Conservation (phyloP, 164 flowering plant genomes). For the Vitis labrusca region DNA sequence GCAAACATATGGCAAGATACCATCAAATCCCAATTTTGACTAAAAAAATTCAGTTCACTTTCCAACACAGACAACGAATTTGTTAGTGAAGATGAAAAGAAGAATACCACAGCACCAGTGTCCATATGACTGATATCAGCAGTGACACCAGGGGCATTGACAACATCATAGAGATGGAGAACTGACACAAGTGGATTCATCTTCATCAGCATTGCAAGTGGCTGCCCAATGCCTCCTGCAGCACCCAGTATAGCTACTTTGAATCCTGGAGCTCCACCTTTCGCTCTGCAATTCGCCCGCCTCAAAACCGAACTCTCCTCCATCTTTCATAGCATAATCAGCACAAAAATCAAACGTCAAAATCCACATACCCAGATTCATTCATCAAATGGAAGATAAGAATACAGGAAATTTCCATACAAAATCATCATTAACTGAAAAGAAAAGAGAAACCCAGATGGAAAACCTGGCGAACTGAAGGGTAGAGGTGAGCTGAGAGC, state of each 20-base stretch:
- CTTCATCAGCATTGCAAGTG: slow-evolving; percentile 92
- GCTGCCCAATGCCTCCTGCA: slow-evolving; percentile 97
- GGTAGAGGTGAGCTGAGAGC: slow-evolving; percentile 44
- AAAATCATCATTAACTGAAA: not conserved
- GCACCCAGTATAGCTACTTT: slow-evolving; percentile 94
- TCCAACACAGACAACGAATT: no score
- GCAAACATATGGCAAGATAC: no score
- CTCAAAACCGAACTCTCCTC: slow-evolving; percentile 48
- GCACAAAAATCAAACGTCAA: no score
- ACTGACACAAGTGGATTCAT: slow-evolving; percentile 92
- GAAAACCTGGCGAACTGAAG: slow-evolving; percentile 37
- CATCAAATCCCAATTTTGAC: no score
- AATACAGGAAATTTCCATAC: no score
- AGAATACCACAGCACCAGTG: slow-evolving; percentile 85
- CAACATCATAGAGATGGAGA: slow-evolving; percentile 95
- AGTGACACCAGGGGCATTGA: slow-evolving; percentile 91
- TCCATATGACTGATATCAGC: slow-evolving; percentile 99
- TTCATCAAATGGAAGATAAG: no score
- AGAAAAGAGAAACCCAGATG: slow-evolving; percentile 25
- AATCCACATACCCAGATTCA: no score
- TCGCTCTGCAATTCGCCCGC: slow-evolving; percentile 69
- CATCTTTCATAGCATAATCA: slow-evolving; percentile 30
- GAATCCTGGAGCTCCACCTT: slow-evolving; percentile 92
- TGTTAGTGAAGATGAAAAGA: no score
- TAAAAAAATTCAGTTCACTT: no score